phyloP scores from a whole-genome alignment of 2,329 filamentous ascomycete genomes.

The Talaromyces sp. region DNA sequence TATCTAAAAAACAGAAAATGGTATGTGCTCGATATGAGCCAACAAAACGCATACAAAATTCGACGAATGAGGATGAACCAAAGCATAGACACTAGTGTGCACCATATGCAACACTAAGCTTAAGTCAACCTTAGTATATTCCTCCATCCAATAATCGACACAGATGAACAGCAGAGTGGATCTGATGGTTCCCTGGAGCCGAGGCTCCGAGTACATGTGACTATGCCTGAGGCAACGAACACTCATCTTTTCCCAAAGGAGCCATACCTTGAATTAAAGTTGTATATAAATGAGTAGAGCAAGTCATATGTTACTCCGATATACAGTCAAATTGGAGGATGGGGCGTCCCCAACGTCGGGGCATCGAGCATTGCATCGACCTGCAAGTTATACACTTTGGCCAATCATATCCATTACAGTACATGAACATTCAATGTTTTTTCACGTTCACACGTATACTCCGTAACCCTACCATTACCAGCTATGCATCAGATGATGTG shows the following conservation, averaged over 20 bases:
- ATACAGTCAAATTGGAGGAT: not conserved
- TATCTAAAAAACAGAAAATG: too few species aligned
- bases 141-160: too few species aligned
- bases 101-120: not conserved
- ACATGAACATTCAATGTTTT: not conserved
- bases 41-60: too few species aligned
- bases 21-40: too few species aligned
- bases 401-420: not conserved
- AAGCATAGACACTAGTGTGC: not conserved
- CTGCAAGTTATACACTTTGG: not conserved
- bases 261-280: not conserved
- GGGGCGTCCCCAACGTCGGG: not conserved
- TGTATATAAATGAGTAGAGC: too few species aligned
- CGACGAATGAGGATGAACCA: too few species aligned
- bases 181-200: not conserved
- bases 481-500: not conserved
- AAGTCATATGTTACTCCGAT: not conserved
- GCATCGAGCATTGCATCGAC: not conserved
- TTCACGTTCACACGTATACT: not conserved
- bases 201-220: not conserved
- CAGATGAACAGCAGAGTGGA: not conserved
- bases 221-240: constrained; percentile 2
- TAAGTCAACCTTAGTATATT: not conserved
- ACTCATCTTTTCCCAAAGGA: not conserved
- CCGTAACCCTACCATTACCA: not conserved